Percentiles rank a stretch among this genome's conserved stretches.
Evolutionary conservation across 768 basidiomycete genomes (phyloP).

Genomic region (Suillus clintonianus): DNA sequence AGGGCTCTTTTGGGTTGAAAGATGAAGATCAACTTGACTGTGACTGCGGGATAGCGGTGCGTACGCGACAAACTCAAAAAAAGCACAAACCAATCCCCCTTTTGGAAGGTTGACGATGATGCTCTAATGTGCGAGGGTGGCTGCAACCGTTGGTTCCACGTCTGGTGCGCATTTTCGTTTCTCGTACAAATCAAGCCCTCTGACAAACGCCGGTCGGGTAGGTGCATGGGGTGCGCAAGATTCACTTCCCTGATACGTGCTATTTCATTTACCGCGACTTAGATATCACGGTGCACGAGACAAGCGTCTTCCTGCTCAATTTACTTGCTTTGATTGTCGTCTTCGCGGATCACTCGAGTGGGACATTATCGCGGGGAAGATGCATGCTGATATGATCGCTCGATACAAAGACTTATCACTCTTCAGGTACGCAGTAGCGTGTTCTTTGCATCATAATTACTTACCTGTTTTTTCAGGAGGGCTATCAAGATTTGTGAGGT

Average conservation of each 20-base stretch:
- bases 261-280: not conserved
- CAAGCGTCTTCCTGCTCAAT: conserved; percentile 56
- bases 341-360: conserved; percentile 66
- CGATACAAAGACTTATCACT: conserved; percentile 71
- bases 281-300: conserved; percentile 69
- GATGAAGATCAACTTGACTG: conserved; percentile 55
- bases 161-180: conserved; percentile 52
- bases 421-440: conserved; percentile 52
- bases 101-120: conserved; percentile 54
- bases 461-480: conserved; percentile 40
- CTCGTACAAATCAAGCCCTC: not conserved
- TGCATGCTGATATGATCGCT: conserved; percentile 56
- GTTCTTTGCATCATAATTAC: not conserved
- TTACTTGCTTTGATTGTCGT: conserved; percentile 78
- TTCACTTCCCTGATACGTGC: not conserved
- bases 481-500: conserved; percentile 71
- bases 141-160: conserved; percentile 76
- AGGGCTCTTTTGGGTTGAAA: conserved; percentile 13
- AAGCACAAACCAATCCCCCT: not conserved
- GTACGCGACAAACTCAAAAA: conserved; percentile 10
- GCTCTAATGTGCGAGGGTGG: conserved; percentile 66
- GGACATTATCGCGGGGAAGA: conserved; percentile 63
- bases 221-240: conserved; percentile 41
- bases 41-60: conserved; percentile 66
- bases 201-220: conserved; percentile 3